Evolutionary conservation across 768 basidiomycete genomes (phyloP).

Genomic region (Tulasnella sp.): DNA sequence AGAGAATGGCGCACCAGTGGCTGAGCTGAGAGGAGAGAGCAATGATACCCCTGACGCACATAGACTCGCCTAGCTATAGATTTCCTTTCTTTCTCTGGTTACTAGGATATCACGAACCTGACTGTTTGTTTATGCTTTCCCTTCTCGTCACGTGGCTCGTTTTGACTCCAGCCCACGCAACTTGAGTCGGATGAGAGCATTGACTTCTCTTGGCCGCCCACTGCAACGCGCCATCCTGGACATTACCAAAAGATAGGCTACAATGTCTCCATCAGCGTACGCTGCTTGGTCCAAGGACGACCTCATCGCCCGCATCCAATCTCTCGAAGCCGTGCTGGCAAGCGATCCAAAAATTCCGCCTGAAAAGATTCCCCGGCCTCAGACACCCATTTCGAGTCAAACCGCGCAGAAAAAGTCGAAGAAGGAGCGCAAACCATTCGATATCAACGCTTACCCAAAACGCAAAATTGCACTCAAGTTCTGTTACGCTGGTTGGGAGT

Average conservation of each 20-base stretch:
- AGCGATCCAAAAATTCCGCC: conserved; percentile 15
- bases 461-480: conserved; percentile 93
- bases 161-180: neutral
- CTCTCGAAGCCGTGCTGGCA: conserved; percentile 41
- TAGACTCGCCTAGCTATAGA: neutral
- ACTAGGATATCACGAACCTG: no score
- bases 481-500: conserved; percentile 87
- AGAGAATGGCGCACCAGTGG: neutral
- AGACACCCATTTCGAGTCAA: neutral
- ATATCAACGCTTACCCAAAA: conserved; percentile 58
- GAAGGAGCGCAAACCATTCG: conserved; percentile 39
- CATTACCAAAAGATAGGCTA: neutral
- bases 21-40: neutral
- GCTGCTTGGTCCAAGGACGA: conserved; percentile 57
- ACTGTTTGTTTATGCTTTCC: neutral
- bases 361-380: conserved; percentile 25
- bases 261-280: conserved; percentile 32
- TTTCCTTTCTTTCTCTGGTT: no score
- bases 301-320: conserved; percentile 55
- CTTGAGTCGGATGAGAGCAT: neutral
- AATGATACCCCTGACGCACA: neutral
- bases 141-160: neutral
- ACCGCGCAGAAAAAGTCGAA: conserved; percentile 22
- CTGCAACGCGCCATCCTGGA: conserved; percentile 2
- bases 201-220: neutral